Evolutionary conservation across 331 rosid genomes (phyloP).

Genomic region (Erythrophleum ivorense): DNA sequence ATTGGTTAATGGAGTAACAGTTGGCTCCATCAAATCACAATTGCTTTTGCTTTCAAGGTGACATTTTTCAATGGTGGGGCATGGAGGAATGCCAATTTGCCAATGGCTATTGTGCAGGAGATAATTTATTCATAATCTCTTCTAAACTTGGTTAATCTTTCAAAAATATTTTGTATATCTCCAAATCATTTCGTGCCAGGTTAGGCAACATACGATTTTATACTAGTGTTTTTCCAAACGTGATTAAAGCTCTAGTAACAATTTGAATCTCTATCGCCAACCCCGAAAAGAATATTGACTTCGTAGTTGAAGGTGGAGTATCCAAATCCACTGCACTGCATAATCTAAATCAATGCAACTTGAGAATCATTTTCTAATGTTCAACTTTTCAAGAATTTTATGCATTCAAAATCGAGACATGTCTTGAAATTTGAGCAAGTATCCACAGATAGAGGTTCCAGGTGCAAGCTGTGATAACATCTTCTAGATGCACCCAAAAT

Average conservation of each 20-base stretch:
- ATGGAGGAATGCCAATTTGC: not conserved
- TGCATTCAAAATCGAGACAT: not conserved
- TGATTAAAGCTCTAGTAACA: no score
- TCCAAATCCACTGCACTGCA: not conserved
- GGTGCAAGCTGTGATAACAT: not conserved
- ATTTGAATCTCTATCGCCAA: no score
- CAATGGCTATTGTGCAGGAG: not conserved
- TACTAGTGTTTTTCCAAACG: not conserved
- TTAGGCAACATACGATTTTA: not conserved
- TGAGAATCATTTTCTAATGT: not conserved
- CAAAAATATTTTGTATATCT: not conserved
- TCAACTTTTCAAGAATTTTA: not conserved
- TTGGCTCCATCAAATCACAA: not conserved
- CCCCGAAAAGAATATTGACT: not conserved
- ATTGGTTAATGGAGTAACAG: not conserved
- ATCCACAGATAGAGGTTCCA: not conserved
- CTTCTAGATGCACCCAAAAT: not conserved
- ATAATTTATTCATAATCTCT: not conserved
- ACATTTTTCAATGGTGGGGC: conserved; percentile 1
- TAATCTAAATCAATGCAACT: not conserved
- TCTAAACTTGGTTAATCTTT: not conserved
- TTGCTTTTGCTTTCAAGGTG: conserved; percentile 5
- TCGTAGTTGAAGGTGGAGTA: not conserved
- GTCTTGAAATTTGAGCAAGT: not conserved
- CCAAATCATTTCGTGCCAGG: not conserved